phyloP scores from a whole-genome alignment of 139 green algal genomes.

The Gonium pectorale region DNA sequence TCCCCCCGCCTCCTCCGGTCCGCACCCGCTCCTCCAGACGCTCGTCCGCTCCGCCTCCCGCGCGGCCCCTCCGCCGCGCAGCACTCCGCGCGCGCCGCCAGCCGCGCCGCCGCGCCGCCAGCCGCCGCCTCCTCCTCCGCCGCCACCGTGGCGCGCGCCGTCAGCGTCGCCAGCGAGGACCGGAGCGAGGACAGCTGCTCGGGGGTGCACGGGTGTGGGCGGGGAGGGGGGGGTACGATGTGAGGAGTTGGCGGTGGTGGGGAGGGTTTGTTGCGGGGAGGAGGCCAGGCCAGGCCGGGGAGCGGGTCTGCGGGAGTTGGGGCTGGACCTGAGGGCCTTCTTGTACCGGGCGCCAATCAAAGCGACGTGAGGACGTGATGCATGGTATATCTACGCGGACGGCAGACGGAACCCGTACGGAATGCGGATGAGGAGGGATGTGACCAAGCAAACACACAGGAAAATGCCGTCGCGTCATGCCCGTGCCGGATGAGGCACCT shows the following conservation, averaged over 20 bases:
- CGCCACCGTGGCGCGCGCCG: neutral
- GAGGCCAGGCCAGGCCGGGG: too few relatives aligned
- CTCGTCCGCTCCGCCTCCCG: neutral
- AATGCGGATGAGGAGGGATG: neutral
- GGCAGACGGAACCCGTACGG: neutral
- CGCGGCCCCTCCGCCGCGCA: neutral
- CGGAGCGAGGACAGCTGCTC: conserved; percentile 26
- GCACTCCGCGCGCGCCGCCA: too few relatives aligned
- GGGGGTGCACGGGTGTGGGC: neutral
- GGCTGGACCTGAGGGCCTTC: neutral
- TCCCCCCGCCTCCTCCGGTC: too few relatives aligned
- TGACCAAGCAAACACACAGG: neutral
- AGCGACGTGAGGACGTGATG: neutral
- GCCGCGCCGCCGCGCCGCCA: neutral
- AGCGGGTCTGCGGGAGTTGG: too few relatives aligned
- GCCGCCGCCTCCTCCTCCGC: conserved; percentile 12
- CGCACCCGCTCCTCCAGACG: neutral
- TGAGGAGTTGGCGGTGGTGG: too few relatives aligned
- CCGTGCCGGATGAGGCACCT: neutral
- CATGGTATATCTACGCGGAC: neutral
- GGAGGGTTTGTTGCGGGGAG: too few relatives aligned
- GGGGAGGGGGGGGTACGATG: neutral
- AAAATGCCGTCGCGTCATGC: neutral
- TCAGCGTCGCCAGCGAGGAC: neutral
- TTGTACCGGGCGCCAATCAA: neutral